Evolutionary conservation across 176 grass and related monocot genomes (phyloP).

Genomic region (Olyra latifolia): DNA sequence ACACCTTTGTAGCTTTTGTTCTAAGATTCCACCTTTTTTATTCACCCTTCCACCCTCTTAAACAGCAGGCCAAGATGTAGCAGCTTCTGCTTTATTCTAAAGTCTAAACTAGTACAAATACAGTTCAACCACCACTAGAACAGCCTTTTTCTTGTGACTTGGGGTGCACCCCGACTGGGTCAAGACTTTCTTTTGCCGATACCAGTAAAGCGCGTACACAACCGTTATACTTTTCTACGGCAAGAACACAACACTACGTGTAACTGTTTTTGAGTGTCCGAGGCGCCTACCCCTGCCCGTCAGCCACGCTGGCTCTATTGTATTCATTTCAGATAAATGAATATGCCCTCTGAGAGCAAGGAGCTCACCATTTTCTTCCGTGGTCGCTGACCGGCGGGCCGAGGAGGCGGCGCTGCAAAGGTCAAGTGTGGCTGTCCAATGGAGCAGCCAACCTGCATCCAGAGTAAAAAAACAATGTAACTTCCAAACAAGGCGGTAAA

Average conservation of each 20-base stretch:
- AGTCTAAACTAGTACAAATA: constrained; percentile 6
- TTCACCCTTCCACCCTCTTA: constrained; percentile 31
- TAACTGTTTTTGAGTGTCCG: background rate
- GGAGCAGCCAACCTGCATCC: constrained; percentile 37
- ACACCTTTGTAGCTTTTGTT: constrained; percentile 36
- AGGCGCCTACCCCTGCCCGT: background rate
- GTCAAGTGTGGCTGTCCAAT: constrained; percentile 24
- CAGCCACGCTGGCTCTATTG: background rate
- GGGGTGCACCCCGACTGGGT: background rate
- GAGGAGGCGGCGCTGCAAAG: constrained; percentile 20
- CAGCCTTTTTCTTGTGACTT: constrained; percentile 17
- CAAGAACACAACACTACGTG: background rate
- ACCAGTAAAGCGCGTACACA: constrained; percentile 24
- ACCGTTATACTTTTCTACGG: constrained; percentile 14
- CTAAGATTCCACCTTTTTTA: constrained; percentile 35
- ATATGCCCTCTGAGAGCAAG: background rate
- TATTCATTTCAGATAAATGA: background rate
- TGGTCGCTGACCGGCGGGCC: constrained; percentile 24
- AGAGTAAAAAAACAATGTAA: background rate
- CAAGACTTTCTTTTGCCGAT: constrained; percentile 9
- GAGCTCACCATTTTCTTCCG: constrained; percentile 60
- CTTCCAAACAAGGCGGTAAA: background rate
- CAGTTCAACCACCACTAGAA: constrained; percentile 40
- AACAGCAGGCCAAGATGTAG: constrained; percentile 26
- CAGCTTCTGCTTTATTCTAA: constrained; percentile 44